Percentiles rank a stretch among this genome's conserved stretches.
phyloP scores from a whole-genome alignment of 2,329 filamentous ascomycete genomes.

The Apiospora phragmitis region DNA sequence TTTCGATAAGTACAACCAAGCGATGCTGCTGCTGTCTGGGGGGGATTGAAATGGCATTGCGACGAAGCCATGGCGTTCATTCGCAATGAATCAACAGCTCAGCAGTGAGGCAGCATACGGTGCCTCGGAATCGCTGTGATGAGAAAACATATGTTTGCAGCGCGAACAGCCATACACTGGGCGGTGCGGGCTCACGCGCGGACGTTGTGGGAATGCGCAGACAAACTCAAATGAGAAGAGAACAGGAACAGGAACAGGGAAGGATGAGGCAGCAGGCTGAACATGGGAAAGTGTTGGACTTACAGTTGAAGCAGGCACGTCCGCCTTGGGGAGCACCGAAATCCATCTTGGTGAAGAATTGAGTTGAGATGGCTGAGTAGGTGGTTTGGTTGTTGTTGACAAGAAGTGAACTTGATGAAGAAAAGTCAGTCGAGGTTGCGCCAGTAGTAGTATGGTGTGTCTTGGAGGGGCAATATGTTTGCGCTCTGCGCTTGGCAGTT shows the following conservation, averaged over 20 bases:
- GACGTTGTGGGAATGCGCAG: not conserved
- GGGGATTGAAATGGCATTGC: not conserved
- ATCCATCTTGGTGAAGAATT: slow-evolving; percentile 42
- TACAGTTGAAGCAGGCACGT: slow-evolving; percentile 54
- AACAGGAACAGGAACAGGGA: too few relatives aligned
- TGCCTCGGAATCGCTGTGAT: not conserved
- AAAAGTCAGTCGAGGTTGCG: slow-evolving; percentile 6
- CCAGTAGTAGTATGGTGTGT: slow-evolving; percentile 2
- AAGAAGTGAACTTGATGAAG: slow-evolving; percentile 8
- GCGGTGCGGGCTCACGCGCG: not conserved
- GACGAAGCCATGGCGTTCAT: not conserved
- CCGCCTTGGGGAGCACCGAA: slow-evolving; percentile 27
- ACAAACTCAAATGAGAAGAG: not conserved
- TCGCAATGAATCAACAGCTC: not conserved
- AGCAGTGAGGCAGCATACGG: not conserved
- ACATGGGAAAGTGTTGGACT: slow-evolving; percentile 27
- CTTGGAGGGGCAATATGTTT: slow-evolving; percentile 1
- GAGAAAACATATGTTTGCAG: not conserved
- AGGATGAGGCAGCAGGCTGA: not conserved
- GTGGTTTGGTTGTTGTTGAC: slow-evolving; percentile 1
- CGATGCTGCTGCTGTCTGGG: not conserved
- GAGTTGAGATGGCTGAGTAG: slow-evolving; percentile 10
- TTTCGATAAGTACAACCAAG: not conserved
- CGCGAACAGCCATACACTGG: not conserved
- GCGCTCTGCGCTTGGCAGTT: not conserved